Evolutionary conservation across 208 protist species (phyloP).

Genomic region (Angomonas ambiguus): DNA sequence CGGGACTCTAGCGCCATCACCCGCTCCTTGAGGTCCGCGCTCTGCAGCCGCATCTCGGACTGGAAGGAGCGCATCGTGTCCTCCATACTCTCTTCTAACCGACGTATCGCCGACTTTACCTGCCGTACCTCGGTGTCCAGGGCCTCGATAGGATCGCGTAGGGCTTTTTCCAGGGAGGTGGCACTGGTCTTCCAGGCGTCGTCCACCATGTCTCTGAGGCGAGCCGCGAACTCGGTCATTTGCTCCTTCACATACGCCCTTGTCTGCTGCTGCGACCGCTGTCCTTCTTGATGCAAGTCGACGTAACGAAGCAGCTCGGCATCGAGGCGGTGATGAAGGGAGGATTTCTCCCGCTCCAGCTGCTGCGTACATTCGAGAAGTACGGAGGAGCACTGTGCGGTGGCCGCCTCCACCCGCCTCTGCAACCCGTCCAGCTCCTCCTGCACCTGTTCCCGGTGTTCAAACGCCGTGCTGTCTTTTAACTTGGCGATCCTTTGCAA

Average conservation of each 20-base stretch:
- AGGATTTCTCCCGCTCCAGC: constrained; percentile 53
- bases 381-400: constrained; percentile 37
- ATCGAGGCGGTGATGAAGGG: constrained; percentile 61
- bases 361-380: constrained; percentile 50
- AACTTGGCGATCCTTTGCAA: constrained; percentile 25
- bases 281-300: constrained; percentile 63
- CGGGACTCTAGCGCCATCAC: constrained; percentile 65
- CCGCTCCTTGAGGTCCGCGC: constrained; percentile 40
- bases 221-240: constrained; percentile 22
- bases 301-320: constrained; percentile 57
- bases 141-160: constrained; percentile 39
- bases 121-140: constrained; percentile 32
- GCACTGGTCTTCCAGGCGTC: constrained; percentile 45
- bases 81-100: constrained; percentile 45
- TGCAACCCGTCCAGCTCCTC: constrained; percentile 61
- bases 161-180: constrained; percentile 29
- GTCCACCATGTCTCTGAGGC: constrained; percentile 42
- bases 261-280: constrained; percentile 36
- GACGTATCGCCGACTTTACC: constrained; percentile 24
- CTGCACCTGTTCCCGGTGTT: constrained; percentile 43
- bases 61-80: constrained; percentile 43
- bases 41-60: constrained; percentile 46
- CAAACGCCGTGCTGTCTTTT: constrained; percentile 36
- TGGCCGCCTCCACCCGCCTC: constrained; percentile 35
- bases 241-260: constrained; percentile 26